These are phyloP conservation scores for Symbiodinium natans DNA, from an alignment of 73 alveolate species.

Conservation along the genomic window DNA sequence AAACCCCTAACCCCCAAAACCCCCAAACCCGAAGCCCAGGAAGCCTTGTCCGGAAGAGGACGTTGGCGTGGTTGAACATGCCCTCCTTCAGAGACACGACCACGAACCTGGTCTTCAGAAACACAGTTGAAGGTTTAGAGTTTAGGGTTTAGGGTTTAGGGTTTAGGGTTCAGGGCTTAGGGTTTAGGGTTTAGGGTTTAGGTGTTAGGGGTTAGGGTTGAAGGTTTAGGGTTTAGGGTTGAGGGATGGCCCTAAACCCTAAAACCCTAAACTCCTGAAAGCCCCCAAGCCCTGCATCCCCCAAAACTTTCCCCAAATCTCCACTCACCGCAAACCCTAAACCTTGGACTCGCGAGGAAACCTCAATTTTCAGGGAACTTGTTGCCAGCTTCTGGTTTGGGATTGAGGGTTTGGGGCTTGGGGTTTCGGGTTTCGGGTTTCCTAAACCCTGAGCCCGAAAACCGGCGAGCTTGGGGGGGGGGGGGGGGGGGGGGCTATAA, in stretches of 20 bases:
- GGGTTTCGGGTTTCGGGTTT: too few relatives aligned
- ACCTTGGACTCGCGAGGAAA: too few relatives aligned
- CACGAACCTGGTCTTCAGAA: constrained; percentile 95
- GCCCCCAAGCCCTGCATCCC: too few relatives aligned
- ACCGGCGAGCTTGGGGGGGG: too few relatives aligned
- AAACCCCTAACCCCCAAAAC: background rate
- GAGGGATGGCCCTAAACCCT: background rate
- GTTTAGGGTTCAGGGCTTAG: background rate
- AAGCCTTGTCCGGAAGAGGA: constrained; percentile 97
- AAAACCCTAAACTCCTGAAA: background rate
- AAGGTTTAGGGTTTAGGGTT: background rate
- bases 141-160: constrained; percentile 9
- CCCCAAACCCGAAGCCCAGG: background rate
- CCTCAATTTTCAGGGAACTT: too few relatives aligned
- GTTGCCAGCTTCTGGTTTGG: too few relatives aligned
- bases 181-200: background rate
- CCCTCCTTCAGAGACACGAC: constrained; percentile 99
- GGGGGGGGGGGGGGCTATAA: too few relatives aligned
- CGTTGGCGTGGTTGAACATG: constrained; percentile 99
- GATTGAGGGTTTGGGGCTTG: too few relatives aligned
- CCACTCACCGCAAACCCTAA: too few relatives aligned
- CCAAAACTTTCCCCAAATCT: too few relatives aligned
- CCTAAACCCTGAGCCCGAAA: too few relatives aligned
- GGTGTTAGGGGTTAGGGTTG: too few relatives aligned
- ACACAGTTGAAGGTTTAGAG: constrained; percentile 44